Base-by-base conservation (phyloP, 352 stramenopile genomes). In the Phytophthora boehmeriae region DNA sequence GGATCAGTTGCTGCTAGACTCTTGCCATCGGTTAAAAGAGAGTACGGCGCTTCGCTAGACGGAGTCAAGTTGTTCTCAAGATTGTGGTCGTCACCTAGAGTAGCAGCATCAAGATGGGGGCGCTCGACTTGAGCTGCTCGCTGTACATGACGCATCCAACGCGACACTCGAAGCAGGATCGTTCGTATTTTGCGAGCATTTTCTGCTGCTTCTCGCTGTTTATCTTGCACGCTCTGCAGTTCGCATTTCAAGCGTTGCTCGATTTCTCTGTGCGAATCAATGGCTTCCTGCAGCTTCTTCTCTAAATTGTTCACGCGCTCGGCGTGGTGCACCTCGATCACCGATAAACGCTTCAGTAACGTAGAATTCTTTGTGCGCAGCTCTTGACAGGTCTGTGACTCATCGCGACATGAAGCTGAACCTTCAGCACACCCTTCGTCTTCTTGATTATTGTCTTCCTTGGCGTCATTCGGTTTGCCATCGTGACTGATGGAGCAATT, bases 61-160 rank as follows among this genome's bases (percentile, higher is more conserved):
- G 64, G 59, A 8, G 63, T 68, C 27, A 59, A 22, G 19, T n/a
- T 41, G 16, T 59, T 27, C 30, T 68, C 64, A 16, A 66, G 22
- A 23, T 66, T 53, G 6, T 56, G 41, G 6, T 22, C 17, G 8
- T 54, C 32, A n/a, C 25, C 3, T 6, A 20, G n/a, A 30, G 63
- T 53, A 9, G 36, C 28, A n/a, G 16, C 19, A 17, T 38, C 36
- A 25, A 51, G 10, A 5, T 47, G 45, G 30, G 45, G 38, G 9
- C 35, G 54, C 9, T 66, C 28, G 2, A 22, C 19, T 20, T 51
- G 60, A 22, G 54, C 50, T 38, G 49, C 47, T 59, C 46, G 53
- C 41, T 73, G 66, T 11, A 73, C 43, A 44, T 70, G 59, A 32
- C 51, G 60, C 36, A 70, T 34, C 66, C 66, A 73, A 20, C 5